Percentiles rank a stretch among this genome's conserved stretches.
Conservation (phyloP, 257 asterid genomes). For the Jacaranda copaia region DNA sequence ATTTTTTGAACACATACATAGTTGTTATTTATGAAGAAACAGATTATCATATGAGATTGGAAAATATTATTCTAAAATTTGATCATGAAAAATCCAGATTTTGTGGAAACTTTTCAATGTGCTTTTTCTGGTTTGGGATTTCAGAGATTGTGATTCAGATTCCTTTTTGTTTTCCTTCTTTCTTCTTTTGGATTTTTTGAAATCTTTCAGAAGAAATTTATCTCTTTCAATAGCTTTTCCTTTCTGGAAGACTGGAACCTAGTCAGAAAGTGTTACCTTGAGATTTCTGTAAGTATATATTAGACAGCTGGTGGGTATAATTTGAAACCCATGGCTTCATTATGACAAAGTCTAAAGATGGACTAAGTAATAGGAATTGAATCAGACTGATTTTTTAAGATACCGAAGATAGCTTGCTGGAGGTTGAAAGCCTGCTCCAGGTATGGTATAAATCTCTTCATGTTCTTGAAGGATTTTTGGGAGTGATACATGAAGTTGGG, state of each 20-base stretch:
- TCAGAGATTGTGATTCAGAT: neutral
- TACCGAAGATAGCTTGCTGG: constrained; percentile 11
- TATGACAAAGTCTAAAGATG: neutral
- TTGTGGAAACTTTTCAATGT: no score
- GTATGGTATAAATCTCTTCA: neutral
- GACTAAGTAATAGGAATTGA: constrained; percentile 2
- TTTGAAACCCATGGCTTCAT: neutral
- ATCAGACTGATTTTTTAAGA: neutral
- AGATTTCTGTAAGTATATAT: neutral
- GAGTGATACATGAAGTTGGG: neutral
- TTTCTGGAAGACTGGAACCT: neutral
- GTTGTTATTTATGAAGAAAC: neutral
- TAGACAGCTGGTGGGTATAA: neutral
- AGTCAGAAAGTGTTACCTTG: neutral
- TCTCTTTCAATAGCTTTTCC: neutral
- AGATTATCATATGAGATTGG: neutral
- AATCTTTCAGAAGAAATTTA: neutral
- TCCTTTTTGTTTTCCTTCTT: neutral
- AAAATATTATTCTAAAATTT: neutral
- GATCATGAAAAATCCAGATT: neutral
- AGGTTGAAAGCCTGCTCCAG: neutral
- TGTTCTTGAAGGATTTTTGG: neutral
- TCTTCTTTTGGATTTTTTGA: neutral
- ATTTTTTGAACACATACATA: neutral
- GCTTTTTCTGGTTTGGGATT: neutral